Conservation (phyloP, 768 basidiomycete species). For the Tricholomella constricta region DNA sequence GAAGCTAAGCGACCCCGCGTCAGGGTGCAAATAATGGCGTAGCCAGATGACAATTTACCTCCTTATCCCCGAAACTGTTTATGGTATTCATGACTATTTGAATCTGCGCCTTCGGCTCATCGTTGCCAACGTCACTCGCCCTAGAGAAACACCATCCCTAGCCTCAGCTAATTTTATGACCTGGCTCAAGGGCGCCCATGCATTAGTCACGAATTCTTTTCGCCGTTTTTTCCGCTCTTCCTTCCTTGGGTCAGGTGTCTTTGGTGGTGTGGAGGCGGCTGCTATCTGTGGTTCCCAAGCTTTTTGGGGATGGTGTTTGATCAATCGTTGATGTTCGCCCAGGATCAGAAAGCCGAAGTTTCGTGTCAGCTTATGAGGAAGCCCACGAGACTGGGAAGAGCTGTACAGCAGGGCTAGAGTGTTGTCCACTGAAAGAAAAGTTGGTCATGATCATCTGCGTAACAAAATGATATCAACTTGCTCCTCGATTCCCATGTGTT, state of each 20-base stretch:
- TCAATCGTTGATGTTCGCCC: constrained; percentile 33
- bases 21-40: neutral
- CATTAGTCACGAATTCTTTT: constrained; percentile 35
- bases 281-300: constrained; percentile 43
- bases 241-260: constrained; percentile 5
- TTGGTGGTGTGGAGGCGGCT: constrained; percentile 11
- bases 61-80: no score
- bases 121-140: constrained; percentile 37
- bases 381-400: constrained; percentile 63
- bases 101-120: constrained; percentile 13
- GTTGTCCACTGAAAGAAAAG: constrained; percentile 54
- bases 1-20: neutral
- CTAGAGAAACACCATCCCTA: constrained; percentile 49
- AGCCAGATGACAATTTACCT: neutral
- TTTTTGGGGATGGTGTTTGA: constrained; percentile 11
- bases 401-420: constrained; percentile 63
- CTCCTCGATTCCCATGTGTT: constrained; percentile 57
- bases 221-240: constrained; percentile 17
- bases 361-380: constrained; percentile 58
- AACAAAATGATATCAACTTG: constrained; percentile 29
- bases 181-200: constrained; percentile 52
- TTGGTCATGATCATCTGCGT: constrained; percentile 1
- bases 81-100: constrained; percentile 9
- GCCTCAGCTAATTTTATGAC: constrained; percentile 63
- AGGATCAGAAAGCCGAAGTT: constrained; percentile 49